Percentiles rank a stretch among this genome's conserved stretches.
Conservation (phyloP, 1,284 basidiomycete species). For the Boletus semigastroideus region DNA sequence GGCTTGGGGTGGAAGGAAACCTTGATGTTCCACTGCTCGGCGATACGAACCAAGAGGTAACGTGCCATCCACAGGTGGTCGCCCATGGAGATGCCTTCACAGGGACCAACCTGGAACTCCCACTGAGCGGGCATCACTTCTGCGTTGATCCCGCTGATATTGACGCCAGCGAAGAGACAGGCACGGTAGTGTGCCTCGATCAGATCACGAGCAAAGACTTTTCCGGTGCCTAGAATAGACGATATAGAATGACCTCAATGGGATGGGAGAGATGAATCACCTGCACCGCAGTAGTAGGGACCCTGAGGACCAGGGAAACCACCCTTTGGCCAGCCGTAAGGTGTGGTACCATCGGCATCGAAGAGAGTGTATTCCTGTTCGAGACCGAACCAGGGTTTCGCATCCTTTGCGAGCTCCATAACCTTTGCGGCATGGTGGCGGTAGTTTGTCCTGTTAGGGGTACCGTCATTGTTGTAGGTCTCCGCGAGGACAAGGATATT, state of each 20-base stretch:
- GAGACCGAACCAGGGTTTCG: constrained; percentile 94
- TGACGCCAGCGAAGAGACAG: constrained; percentile 95
- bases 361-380: constrained; percentile 99
- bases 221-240: constrained; percentile 72
- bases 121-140: constrained; percentile 99
- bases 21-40: constrained; percentile 98
- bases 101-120: constrained; percentile 99
- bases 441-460: constrained; percentile 97
- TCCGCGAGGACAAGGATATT: constrained; percentile 97
- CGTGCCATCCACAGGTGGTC: constrained; percentile 98
- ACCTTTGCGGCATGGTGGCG: constrained; percentile 89
- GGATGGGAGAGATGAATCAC: constrained; percentile 41
- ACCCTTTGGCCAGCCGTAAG: constrained; percentile 97
- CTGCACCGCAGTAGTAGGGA: constrained; percentile 99
- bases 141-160: constrained; percentile 99
- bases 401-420: constrained; percentile 88
- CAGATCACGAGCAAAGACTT: constrained; percentile 97
- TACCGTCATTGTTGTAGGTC: constrained; percentile 99
- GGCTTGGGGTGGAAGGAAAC: constrained; percentile 99
- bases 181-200: constrained; percentile 99
- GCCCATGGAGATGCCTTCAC: constrained; percentile 97
- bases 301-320: constrained; percentile 99
- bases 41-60: constrained; percentile 89
- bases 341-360: constrained; percentile 84
- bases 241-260: constrained; percentile 13